These are phyloP conservation scores for Xylaria sp. DNA, from an alignment of 2,329 filamentous ascomycete genomes.

Conservation along the genomic window DNA sequence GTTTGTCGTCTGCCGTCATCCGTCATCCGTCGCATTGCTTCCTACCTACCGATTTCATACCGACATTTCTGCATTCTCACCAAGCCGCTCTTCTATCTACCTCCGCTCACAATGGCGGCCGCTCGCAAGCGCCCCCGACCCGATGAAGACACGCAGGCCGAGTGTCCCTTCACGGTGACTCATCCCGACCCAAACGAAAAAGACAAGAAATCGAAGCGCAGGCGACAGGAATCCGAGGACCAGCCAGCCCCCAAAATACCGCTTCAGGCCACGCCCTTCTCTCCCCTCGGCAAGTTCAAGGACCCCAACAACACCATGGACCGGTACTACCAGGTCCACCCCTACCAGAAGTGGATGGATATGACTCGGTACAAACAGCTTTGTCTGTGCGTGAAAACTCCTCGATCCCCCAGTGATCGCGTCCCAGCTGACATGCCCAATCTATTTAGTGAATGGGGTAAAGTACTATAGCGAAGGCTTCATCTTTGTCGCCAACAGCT, in stretches of 20 bases:
- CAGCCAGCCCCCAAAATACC: conserved; percentile 49
- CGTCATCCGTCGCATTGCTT: neutral
- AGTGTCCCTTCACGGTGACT: conserved; percentile 59
- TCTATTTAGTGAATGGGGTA: conserved; percentile 58
- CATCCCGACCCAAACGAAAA: conserved; percentile 54
- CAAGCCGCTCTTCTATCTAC: neutral
- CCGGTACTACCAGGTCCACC: conserved; percentile 59
- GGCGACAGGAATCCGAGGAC: conserved; percentile 53
- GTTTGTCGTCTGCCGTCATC: neutral
- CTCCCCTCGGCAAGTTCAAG: conserved; percentile 60
- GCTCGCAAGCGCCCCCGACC: conserved; percentile 59
- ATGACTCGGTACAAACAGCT: conserved; percentile 68
- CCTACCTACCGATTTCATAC: neutral
- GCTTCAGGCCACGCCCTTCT: conserved; percentile 60
- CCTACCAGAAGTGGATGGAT: conserved; percentile 59
- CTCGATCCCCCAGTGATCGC: neutral
- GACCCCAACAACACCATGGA: conserved; percentile 58
- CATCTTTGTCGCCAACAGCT: conserved; percentile 64
- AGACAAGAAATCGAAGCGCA: conserved; percentile 55
- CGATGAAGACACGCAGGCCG: conserved; percentile 58
- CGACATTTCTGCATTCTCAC: neutral
- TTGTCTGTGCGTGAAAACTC: conserved; percentile 57
- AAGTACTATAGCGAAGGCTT: conserved; percentile 65
- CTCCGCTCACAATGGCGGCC: conserved; percentile 43
- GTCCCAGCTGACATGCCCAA: conserved; percentile 21